These are phyloP conservation scores for Leucogyrophana mollusca DNA, from an alignment of 768 basidiomycete genomes.

Conservation along the genomic window DNA sequence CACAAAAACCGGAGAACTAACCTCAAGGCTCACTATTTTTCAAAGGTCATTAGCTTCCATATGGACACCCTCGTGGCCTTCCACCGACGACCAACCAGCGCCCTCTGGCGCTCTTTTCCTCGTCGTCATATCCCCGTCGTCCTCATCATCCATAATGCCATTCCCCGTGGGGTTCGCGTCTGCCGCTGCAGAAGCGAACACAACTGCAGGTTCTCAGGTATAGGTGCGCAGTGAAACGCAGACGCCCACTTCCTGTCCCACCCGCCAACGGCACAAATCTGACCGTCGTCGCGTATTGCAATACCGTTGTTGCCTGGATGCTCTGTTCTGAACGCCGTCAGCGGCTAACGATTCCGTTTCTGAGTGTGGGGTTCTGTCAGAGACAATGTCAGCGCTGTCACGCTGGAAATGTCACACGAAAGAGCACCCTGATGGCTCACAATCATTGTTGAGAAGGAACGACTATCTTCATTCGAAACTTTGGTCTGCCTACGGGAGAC, in stretches of 20 bases:
- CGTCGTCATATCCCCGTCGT: slow-evolving; percentile 53
- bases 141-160: slow-evolving; percentile 30
- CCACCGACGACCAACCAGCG: slow-evolving; percentile 66
- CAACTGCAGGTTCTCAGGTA: too few species aligned
- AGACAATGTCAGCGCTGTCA: background rate
- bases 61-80: slow-evolving; percentile 72
- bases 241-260: slow-evolving; percentile 90
- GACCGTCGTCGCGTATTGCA: slow-evolving; percentile 72
- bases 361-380: slow-evolving; percentile 10
- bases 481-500: too few species aligned
- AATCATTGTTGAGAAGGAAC: too few species aligned
- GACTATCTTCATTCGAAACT: too few species aligned
- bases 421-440: too few species aligned
- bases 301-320: slow-evolving; percentile 78
- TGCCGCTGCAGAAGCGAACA: slow-evolving; percentile 51
- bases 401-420: background rate
- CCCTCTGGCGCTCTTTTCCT: slow-evolving; percentile 43
- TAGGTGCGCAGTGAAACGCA: background rate
- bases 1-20: too few species aligned
- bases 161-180: slow-evolving; percentile 2
- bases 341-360: slow-evolving; percentile 21
- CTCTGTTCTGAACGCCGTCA: slow-evolving; percentile 56
- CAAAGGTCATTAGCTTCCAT: slow-evolving; percentile 64
- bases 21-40: too few species aligned
- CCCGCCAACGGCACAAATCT: slow-evolving; percentile 83